Evolutionary conservation across 345 rosid genomes (phyloP).

Genomic region (Brassica juncea): DNA sequence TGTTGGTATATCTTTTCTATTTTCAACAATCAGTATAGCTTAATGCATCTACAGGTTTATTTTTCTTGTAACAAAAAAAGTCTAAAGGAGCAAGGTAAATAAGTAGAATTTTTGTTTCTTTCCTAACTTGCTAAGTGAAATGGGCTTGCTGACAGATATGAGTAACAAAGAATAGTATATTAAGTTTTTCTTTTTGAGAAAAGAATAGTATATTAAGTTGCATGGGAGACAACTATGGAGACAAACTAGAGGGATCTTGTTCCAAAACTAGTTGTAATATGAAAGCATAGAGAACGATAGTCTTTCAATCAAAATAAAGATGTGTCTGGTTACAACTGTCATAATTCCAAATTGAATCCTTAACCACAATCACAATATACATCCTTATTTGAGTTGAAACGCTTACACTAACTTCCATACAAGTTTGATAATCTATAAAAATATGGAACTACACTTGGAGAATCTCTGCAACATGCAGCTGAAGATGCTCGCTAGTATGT

Average conservation of each 20-base stretch:
- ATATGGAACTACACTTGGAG: conserved; percentile 13
- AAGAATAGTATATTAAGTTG: conserved; percentile 4
- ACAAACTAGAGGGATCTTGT: background rate
- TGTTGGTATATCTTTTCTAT: too few relatives aligned
- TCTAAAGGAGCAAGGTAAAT: background rate
- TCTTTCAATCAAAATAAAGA: background rate
- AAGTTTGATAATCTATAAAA: conserved; percentile 3
- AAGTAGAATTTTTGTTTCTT: background rate
- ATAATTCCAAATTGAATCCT: background rate
- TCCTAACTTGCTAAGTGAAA: background rate
- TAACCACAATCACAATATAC: background rate
- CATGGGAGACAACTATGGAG: background rate
- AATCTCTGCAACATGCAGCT: conserved; percentile 16
- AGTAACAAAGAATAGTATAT: background rate
- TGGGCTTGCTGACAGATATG: background rate
- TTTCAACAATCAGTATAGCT: too few relatives aligned
- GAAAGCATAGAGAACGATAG: background rate
- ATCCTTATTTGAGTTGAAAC: background rate
- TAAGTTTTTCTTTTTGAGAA: background rate
- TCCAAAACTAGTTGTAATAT: background rate
- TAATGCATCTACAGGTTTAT: background rate
- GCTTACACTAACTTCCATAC: conserved; percentile 2
- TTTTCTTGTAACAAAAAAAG: background rate
- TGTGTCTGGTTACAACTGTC: background rate
- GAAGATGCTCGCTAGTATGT: conserved; percentile 15